phyloP scores from a whole-genome alignment of 2,329 filamentous ascomycete genomes.

The Sporothrix pallida region DNA sequence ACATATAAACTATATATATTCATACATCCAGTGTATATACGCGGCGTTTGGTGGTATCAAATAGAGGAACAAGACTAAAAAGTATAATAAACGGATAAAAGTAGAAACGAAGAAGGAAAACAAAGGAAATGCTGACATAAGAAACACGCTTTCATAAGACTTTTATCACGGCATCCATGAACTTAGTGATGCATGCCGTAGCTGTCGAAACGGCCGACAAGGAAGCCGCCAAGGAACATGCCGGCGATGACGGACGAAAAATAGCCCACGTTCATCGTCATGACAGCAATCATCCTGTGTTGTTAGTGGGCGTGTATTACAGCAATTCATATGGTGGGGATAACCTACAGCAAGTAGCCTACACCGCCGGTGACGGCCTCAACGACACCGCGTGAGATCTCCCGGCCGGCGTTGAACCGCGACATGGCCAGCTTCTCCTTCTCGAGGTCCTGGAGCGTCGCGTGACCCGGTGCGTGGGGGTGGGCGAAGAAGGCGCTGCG shows the following conservation, averaged over 20 bases:
- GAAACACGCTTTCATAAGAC: too few relatives aligned
- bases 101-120: neutral
- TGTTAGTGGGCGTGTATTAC: neutral
- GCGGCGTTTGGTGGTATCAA: neutral
- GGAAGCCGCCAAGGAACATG: conserved; percentile 18
- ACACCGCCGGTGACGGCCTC: conserved; percentile 72
- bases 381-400: conserved; percentile 49
- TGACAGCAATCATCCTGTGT: conserved; percentile 84
- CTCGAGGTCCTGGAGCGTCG: neutral
- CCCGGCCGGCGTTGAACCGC: conserved; percentile 10
- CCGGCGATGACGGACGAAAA: conserved; percentile 75
- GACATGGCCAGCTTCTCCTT: neutral
- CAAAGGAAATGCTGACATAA: neutral
- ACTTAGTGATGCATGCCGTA: neutral
- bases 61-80: neutral
- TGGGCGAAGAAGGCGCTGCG: conserved; percentile 53
- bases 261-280: conserved; percentile 84
- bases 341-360: conserved; percentile 81
- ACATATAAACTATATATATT: neutral
- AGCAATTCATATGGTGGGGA: too few relatives aligned
- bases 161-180: too few relatives aligned
- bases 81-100: neutral
- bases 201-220: conserved; percentile 20
- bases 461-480: neutral
- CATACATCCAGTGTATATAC: neutral